phyloP scores from a whole-genome alignment of 225 moss, liverwort and hornwort species.

The Physcomitrellopsis africana region DNA sequence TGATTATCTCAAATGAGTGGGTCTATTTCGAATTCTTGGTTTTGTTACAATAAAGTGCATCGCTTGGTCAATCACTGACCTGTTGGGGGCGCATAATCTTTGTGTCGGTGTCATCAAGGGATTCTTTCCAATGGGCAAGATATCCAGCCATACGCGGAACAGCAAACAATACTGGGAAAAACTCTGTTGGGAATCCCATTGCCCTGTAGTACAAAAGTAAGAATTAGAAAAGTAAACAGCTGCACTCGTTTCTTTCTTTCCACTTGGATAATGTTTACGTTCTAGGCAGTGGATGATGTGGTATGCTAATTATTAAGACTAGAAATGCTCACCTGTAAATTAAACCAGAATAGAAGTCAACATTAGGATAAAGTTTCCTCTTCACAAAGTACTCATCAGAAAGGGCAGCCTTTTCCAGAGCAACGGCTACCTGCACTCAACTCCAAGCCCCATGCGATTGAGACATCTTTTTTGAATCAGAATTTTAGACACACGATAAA shows the following conservation, averaged over 20 bases:
- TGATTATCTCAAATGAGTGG: not conserved
- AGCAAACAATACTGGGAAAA: conserved; percentile 81
- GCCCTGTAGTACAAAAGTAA: conserved; percentile 49
- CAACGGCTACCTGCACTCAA: conserved; percentile 73
- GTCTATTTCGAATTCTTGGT: no score
- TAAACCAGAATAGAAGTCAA: conserved; percentile 82
- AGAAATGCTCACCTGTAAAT: conserved; percentile 59
- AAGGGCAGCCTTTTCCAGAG: conserved; percentile 78
- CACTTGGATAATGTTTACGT: not conserved
- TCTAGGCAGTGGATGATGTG: not conserved
- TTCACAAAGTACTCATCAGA: conserved; percentile 77
- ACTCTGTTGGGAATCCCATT: conserved; percentile 83
- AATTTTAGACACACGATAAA: not conserved
- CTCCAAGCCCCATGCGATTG: not conserved
- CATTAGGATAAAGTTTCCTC: conserved; percentile 78
- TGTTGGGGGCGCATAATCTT: conserved; percentile 91
- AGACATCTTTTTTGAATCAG: not conserved
- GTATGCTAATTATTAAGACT: not conserved
- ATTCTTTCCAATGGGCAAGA: conserved; percentile 87
- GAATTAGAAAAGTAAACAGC: not conserved
- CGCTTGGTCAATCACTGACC: conserved; percentile 38
- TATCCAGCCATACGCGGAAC: conserved; percentile 92
- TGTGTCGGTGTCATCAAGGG: conserved; percentile 71
- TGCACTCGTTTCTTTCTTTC: not conserved
- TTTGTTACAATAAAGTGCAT: not conserved